Evolutionary conservation across 202 grass and related monocot genomes (phyloP), one percentile per base, ranked within the genome.

Genomic region (Schoenoplectus triqueter): DNA sequence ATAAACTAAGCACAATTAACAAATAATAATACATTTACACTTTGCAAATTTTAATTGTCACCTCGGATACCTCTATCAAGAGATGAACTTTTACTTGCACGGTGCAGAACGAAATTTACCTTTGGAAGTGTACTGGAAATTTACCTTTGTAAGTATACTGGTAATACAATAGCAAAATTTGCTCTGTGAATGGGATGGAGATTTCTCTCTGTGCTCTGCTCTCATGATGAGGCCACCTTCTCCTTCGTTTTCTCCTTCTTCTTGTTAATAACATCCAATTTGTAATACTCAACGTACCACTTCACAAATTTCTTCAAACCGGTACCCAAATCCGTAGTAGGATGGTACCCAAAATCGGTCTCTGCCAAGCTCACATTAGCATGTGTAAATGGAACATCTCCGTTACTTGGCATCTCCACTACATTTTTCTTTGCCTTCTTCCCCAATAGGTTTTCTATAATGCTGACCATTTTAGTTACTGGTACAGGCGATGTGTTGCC

Each of bases 311-410:
- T 84, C 9, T 90, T 86, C 64, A 98, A 92, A 1, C 95, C 95
- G 86, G 87, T 82, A 57, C 92, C 93, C 84, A 98, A 92, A 10
- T 92, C 92, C 56, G 93, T 98, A 52, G 86, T 94, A 62, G 95
- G 95, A 11, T 85, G 83, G 91, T 98, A 98, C n/a, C 88, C 91
- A 63, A 98, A 98, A 86, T 98, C 93, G 18, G 63, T 78, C 31
- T 8, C 84, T 40, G 96, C 96, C 87, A 91, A 84, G 91, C 73
- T 94, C 66, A 98, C 93, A 85, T 98, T 98, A 77, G 96, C 93
- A 76, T 98, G 96, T 3, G 96, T 98, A 84, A 89, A 98, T 0
- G 96, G 96, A 64, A 98, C 96, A 86, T 98, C 96, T 10, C 95
- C 95, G 49, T 98, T 98, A 82, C 88, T 88, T 50, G 95, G 95